Evolutionary conservation across 495 filamentous ascomycete species (phyloP).

Genomic region (Trichoderma asperelloides): DNA sequence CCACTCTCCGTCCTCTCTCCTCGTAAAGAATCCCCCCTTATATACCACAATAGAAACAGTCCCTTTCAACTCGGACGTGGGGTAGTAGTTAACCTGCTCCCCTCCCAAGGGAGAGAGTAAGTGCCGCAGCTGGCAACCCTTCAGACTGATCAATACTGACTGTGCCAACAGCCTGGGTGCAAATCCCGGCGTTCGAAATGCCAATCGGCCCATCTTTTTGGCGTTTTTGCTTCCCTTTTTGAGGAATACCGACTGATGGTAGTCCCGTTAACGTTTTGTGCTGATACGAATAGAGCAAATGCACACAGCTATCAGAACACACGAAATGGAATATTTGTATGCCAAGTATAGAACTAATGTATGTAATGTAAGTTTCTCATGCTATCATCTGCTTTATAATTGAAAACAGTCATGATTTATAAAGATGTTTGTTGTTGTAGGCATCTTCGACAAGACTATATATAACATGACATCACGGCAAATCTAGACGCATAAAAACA

Average conservation of each 20-base stretch:
- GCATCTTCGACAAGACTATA: too few species aligned
- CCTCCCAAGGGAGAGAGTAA: constrained; percentile 8
- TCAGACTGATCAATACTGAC: background rate
- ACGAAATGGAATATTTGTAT: too few species aligned
- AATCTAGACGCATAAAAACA: too few species aligned
- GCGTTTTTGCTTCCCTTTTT: background rate
- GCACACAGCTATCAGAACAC: too few species aligned
- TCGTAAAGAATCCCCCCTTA: background rate
- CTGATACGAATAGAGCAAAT: too few species aligned
- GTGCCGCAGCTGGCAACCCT: background rate
- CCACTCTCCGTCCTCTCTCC: background rate
- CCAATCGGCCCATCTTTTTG: background rate
- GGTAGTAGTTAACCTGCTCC: constrained; percentile 9
- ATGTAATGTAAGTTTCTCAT: too few species aligned
- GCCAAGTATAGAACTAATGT: too few species aligned
- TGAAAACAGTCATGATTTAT: too few species aligned
- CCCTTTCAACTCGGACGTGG: constrained; percentile 5
- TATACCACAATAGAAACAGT: background rate
- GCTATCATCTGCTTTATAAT: too few species aligned
- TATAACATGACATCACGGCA: too few species aligned
- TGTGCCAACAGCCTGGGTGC: constrained; percentile 7
- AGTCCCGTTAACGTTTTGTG: background rate
- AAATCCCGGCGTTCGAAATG: constrained; percentile 9
- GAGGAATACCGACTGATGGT: background rate
- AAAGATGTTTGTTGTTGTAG: too few species aligned